Conservation (phyloP, 768 basidiomycete species). For the Leccinellum albellum region DNA sequence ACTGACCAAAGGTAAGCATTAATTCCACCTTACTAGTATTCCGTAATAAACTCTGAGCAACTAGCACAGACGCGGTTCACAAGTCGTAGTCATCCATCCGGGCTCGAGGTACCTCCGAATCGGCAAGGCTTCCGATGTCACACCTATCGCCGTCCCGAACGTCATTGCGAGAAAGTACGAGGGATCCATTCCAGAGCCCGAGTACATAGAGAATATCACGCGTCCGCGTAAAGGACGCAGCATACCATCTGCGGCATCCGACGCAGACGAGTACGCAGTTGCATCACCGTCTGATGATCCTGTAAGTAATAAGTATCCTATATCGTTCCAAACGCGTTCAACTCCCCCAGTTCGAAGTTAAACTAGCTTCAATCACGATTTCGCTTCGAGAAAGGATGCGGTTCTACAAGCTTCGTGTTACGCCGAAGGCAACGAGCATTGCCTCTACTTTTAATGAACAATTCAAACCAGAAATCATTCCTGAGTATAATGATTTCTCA, state of each 20-base stretch:
- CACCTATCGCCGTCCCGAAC: constrained; percentile 61
- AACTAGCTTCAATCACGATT: constrained; percentile 64
- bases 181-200: constrained; percentile 39
- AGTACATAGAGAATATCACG: constrained; percentile 48
- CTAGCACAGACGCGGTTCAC: constrained; percentile 62
- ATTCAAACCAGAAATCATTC: constrained; percentile 82
- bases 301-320: constrained; percentile 36
- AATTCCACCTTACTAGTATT: constrained; percentile 4
- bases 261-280: constrained; percentile 51
- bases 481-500: constrained; percentile 80
- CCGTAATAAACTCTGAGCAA: constrained; percentile 28
- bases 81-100: constrained; percentile 76
- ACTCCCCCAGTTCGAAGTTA: constrained; percentile 60
- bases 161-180: constrained; percentile 69
- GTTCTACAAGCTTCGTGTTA: constrained; percentile 79
- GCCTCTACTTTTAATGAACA: constrained; percentile 79
- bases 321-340: constrained; percentile 1
- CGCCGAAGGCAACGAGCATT: constrained; percentile 63
- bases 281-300: constrained; percentile 53
- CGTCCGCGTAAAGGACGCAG: constrained; percentile 45
- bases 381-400: constrained; percentile 81
- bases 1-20: constrained; percentile 46
- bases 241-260: constrained; percentile 22
- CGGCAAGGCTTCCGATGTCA: constrained; percentile 74
- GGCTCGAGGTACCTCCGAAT: constrained; percentile 72